Conservation (phyloP, 495 filamentous ascomycete species). For the Penicillium antarcticum region DNA sequence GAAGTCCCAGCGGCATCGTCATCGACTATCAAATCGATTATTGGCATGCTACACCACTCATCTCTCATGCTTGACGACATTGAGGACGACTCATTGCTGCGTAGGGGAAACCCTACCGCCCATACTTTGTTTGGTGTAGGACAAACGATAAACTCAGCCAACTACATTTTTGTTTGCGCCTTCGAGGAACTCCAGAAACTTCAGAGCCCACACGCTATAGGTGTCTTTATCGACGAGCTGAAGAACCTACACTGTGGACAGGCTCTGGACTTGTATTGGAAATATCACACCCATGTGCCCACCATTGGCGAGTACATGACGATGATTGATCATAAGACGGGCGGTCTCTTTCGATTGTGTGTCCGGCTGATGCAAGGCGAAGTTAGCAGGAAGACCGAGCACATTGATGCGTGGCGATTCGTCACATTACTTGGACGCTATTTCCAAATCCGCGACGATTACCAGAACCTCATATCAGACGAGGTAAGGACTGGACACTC, state of each 20-base stretch:
- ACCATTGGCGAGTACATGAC: conserved; percentile 87
- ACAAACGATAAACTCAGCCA: conserved; percentile 90
- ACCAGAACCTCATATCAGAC: not conserved
- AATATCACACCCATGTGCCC: conserved; percentile 77
- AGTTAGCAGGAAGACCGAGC: too few relatives aligned
- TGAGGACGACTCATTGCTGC: conserved; percentile 70
- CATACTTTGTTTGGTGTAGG: conserved; percentile 85
- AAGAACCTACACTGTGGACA: conserved; percentile 85
- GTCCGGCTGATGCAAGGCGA: conserved; percentile 87
- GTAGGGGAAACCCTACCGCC: conserved; percentile 79
- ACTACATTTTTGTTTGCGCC: conserved; percentile 84
- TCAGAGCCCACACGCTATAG: conserved; percentile 54
- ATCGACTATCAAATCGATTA: too few relatives aligned
- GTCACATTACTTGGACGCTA: too few relatives aligned
- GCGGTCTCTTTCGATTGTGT: conserved; percentile 82
- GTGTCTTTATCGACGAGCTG: conserved; percentile 75
- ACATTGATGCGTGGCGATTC: too few relatives aligned
- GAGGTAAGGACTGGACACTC: not conserved
- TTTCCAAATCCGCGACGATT: not conserved
- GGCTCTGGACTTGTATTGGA: conserved; percentile 92
- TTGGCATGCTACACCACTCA: too few relatives aligned
- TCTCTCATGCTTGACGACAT: conserved; percentile 77
- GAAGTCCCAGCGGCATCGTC: too few relatives aligned
- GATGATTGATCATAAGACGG: conserved; percentile 93
- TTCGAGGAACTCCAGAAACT: conserved; percentile 66